These are phyloP conservation scores for Zygosaccharomyces siamensis DNA, from an alignment of 805 yeast genomes.

Conservation along the genomic window DNA sequence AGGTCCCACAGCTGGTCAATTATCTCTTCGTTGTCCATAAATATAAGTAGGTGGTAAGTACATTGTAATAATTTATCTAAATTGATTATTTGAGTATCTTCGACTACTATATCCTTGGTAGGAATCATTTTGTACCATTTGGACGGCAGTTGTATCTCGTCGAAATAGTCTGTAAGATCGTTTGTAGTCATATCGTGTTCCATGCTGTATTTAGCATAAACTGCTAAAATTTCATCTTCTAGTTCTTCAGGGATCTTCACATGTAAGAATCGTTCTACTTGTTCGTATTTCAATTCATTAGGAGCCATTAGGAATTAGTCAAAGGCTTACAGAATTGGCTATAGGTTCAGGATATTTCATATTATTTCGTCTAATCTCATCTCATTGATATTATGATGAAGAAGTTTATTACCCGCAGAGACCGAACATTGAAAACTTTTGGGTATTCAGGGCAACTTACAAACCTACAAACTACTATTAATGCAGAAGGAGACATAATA, in stretches of 20 bases:
- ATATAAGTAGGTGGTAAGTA: constrained; percentile 40
- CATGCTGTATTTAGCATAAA: constrained; percentile 39
- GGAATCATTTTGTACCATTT: constrained; percentile 31
- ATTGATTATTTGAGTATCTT: constrained; percentile 43
- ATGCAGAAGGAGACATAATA: neutral
- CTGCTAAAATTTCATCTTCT: constrained; percentile 43
- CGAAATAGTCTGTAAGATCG: constrained; percentile 32
- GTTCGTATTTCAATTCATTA: constrained; percentile 15
- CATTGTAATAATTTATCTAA: constrained; percentile 41
- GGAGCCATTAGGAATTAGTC: constrained; percentile 6
- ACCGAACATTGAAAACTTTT: constrained; percentile 2
- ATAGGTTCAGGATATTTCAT: neutral
- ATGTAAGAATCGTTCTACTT: constrained; percentile 31
- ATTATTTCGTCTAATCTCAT: neutral
- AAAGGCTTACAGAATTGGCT: neutral
- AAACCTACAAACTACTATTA: neutral
- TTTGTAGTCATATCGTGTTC: constrained; percentile 39
- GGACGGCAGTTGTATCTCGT: constrained; percentile 32
- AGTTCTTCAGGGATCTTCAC: constrained; percentile 39
- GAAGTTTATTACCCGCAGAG: constrained; percentile 5
- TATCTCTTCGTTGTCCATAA: constrained; percentile 36
- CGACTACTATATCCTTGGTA: constrained; percentile 33
- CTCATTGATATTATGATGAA: neutral
- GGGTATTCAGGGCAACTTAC: neutral
- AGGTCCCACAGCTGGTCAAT: constrained; percentile 42